These are phyloP conservation scores for Tillandsia leiboldiana DNA, from an alignment of 176 grass and related monocot genomes.

Conservation along the genomic window DNA sequence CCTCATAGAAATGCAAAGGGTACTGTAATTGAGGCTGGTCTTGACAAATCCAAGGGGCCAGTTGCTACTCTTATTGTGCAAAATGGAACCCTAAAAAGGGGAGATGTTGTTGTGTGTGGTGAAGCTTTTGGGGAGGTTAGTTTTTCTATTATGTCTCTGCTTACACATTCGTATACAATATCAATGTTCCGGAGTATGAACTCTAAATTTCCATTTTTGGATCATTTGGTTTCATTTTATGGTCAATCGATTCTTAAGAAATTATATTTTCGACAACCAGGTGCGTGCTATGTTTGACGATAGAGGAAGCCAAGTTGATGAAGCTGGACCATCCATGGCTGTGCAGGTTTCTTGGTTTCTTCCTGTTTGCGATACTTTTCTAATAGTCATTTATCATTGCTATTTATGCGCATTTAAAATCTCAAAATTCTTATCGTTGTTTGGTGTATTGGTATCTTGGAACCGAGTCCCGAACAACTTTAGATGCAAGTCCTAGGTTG, in stretches of 20 bases:
- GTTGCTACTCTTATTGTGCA: too few species aligned
- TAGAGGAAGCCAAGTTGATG: conserved; percentile 54
- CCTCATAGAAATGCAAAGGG: too few species aligned
- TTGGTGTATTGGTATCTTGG: too few species aligned
- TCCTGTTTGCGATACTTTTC: not conserved
- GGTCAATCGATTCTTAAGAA: not conserved
- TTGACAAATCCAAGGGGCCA: too few species aligned
- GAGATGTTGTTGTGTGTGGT: too few species aligned
- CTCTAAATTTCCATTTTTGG: not conserved
- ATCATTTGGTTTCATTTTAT: not conserved
- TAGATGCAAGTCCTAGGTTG: too few species aligned
- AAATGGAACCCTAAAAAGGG: too few species aligned
- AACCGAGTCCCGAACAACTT: too few species aligned
- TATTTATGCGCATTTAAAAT: not conserved
- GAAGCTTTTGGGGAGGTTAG: too few species aligned
- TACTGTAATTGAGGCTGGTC: too few species aligned
- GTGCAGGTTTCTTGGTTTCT: conserved; percentile 54
- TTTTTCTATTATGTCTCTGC: too few species aligned
- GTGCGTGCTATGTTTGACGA: conserved; percentile 98
- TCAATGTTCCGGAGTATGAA: not conserved
- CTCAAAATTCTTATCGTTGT: too few species aligned
- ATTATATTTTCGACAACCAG: conserved; percentile 28
- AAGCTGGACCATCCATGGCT: conserved; percentile 78
- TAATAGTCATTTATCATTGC: not conserved
- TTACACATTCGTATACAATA: not conserved